These are phyloP conservation scores for Sordaria brevicollis DNA, from an alignment of 495 filamentous ascomycete genomes.

Conservation along the genomic window DNA sequence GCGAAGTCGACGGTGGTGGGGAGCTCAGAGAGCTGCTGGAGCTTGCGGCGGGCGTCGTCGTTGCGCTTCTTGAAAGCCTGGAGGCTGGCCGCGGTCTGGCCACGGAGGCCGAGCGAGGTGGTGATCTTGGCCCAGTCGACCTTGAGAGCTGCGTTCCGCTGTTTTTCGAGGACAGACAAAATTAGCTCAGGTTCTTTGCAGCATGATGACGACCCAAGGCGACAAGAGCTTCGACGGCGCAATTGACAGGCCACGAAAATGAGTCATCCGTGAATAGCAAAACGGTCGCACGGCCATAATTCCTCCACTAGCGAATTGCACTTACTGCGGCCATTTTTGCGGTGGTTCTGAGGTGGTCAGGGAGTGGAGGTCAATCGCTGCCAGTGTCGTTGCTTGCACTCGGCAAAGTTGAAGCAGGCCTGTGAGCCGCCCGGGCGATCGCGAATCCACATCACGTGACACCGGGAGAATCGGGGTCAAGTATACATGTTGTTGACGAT, in stretches of 20 bases:
- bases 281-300: neutral
- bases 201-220: neutral
- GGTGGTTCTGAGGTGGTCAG: constrained; percentile 35
- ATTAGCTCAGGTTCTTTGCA: constrained; percentile 36
- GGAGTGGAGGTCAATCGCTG: constrained; percentile 36
- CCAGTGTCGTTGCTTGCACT: constrained; percentile 19
- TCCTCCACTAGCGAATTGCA: constrained; percentile 26
- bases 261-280: neutral
- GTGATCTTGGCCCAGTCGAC: constrained; percentile 95
- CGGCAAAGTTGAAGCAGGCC: constrained; percentile 19
- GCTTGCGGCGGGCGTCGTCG: constrained; percentile 93
- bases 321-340: constrained; percentile 86
- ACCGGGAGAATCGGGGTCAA: neutral
- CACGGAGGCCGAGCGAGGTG: constrained; percentile 87
- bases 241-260: constrained; percentile 4
- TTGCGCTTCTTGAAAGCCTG: constrained; percentile 99
- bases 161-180: constrained; percentile 25
- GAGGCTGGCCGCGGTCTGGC: constrained; percentile 81
- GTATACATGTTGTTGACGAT: neutral
- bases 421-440: constrained; percentile 3
- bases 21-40: constrained; percentile 65
- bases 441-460: constrained; percentile 20
- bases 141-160: constrained; percentile 98
- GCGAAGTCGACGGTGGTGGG: constrained; percentile 82
- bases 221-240: neutral